phyloP scores from a whole-genome alignment of 768 basidiomycete genomes.

The Suillus variegatus region DNA sequence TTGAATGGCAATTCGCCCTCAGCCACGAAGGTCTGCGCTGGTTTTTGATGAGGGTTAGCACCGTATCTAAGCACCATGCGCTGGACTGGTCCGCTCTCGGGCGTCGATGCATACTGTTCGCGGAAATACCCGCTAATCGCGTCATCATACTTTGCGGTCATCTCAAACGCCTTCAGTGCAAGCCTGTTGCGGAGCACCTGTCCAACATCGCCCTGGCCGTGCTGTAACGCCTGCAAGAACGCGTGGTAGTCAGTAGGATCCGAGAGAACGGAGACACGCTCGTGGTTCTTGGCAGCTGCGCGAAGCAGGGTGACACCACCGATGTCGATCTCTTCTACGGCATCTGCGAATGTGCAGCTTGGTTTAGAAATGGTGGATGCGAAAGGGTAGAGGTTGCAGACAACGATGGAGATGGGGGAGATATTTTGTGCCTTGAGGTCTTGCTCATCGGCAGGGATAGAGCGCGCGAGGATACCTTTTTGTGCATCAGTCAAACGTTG shows the following conservation, averaged over 20 bases:
- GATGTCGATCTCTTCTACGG: slow-evolving; percentile 98
- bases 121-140: slow-evolving; percentile 97
- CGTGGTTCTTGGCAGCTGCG: slow-evolving; percentile 98
- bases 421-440: slow-evolving; percentile 86
- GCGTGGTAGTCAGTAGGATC: slow-evolving; percentile 85
- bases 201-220: slow-evolving; percentile 73
- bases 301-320: slow-evolving; percentile 97
- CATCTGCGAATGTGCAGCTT: slow-evolving; percentile 85
- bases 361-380: slow-evolving; percentile 87
- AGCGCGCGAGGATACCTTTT: slow-evolving; percentile 89
- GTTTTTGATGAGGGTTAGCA: slow-evolving; percentile 98
- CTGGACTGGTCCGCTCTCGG: slow-evolving; percentile 79
- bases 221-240: slow-evolving; percentile 77
- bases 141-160: slow-evolving; percentile 93
- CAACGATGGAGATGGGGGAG: slow-evolving; percentile 92
- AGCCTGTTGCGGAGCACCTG: slow-evolving; percentile 72
- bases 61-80: slow-evolving; percentile 89
- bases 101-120: slow-evolving; percentile 88
- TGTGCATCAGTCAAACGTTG: slow-evolving; percentile 5
- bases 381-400: slow-evolving; percentile 99
- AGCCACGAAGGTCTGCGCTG: slow-evolving; percentile 93
- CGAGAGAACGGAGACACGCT: slow-evolving; percentile 84
- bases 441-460: slow-evolving; percentile 85
- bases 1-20: slow-evolving; percentile 92
- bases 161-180: slow-evolving; percentile 96